phyloP scores from a whole-genome alignment of 1,284 basidiomycete genomes.

The Tilletia setariae region DNA sequence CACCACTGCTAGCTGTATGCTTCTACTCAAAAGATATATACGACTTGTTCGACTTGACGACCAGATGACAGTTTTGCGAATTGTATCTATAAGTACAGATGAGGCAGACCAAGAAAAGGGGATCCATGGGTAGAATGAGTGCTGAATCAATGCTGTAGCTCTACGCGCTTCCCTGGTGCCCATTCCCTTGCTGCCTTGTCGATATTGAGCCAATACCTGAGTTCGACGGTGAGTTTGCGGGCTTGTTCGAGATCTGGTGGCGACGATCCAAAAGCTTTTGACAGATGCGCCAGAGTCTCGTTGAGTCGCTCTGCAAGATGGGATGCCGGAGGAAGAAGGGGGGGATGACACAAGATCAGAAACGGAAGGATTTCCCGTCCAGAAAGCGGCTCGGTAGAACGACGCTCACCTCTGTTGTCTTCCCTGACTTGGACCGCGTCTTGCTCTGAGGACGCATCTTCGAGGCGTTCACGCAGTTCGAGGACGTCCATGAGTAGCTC shows the following conservation, averaged over 20 bases:
- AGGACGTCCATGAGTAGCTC: slow-evolving; percentile 51
- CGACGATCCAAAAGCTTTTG: slow-evolving; percentile 28
- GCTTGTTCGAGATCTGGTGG: slow-evolving; percentile 35
- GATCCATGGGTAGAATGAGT: no score
- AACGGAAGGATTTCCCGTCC: background rate
- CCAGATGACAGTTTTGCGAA: no score
- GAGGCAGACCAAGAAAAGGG: no score
- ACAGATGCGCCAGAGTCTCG: slow-evolving; percentile 28
- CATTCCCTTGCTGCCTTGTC: slow-evolving; percentile 49
- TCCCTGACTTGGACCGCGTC: slow-evolving; percentile 38
- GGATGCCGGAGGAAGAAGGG: background rate
- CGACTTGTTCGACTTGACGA: no score
- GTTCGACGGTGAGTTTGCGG: slow-evolving; percentile 33
- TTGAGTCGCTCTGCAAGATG: slow-evolving; percentile 28
- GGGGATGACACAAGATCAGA: no score
- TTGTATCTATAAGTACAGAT: no score
- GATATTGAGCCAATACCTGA: slow-evolving; percentile 53
- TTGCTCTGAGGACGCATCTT: slow-evolving; percentile 36
- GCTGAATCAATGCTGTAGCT: slow-evolving; percentile 36
- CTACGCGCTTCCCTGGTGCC: slow-evolving; percentile 44
- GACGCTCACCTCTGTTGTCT: slow-evolving; percentile 27
- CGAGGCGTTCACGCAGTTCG: slow-evolving; percentile 46
- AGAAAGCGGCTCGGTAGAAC: background rate
- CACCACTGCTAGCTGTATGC: no score
- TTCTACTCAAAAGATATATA: no score